Base-by-base conservation (phyloP, 73 alveolate species). In the Breviolum minutum region DNA sequence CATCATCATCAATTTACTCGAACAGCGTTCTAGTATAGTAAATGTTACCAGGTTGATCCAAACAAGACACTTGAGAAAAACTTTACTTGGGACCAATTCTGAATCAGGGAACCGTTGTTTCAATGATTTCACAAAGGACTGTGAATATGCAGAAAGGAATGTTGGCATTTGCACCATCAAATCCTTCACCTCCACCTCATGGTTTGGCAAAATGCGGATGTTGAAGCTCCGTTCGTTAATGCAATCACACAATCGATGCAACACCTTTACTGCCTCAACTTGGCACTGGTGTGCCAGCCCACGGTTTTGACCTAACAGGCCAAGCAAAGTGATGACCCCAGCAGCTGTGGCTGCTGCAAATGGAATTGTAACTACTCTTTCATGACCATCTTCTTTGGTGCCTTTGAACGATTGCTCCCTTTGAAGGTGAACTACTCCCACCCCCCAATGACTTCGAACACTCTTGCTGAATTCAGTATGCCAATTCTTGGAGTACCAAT, bases 401-500 rank as follows among this genome's bases (percentile, higher is more conserved):
- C 88, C 88, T 32, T 80, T 80, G 88, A 40, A 80, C 14, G 69
- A 30, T 40, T 40, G 29, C 29, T 80, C 88, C 16, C 88, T 6
- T n/a, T 40, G 64, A 10, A 80, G 6, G 29, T 80, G 88, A 11
- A 68, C 66, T 32, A 7, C 6, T 8, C 29, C 8, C 6, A 80
- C 32, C 9, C 88, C 88, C 88, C 88, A 80, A 22, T 11, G 7
- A 68, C 32, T 32, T 80, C 88, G 24, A 2, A 80, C 7, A 40
- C 14, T 10, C 69, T 11, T 19, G 30, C 10, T 30, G 69, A 2
- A n/a, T 29, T 30, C 32, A 13, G 64, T 32, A 29, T 7, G 2
- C 88, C 88, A 80, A 40, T 80, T 80, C 69, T 80, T 30, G 68
- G 32, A 11, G 88, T 32, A 80, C 88, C 88, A 80, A 8, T 30